Percentiles rank a stretch among this genome's conserved stretches.
Conservation (phyloP, 768 basidiomycete species). For the Hypholoma sublateritium region DNA sequence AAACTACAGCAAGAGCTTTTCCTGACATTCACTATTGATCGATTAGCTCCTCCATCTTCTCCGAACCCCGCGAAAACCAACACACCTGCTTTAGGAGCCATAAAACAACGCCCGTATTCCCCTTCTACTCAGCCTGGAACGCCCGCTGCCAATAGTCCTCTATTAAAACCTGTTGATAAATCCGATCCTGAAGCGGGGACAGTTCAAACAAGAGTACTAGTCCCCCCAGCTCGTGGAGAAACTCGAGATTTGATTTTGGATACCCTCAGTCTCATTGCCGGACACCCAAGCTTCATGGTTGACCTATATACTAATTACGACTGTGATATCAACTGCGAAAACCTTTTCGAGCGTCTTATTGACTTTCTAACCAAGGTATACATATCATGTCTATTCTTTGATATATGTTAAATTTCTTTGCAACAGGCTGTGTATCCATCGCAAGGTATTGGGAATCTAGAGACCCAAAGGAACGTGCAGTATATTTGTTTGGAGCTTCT, state of each 20-base stretch:
- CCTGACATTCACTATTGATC: constrained; percentile 90
- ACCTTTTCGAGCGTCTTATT: constrained; percentile 86
- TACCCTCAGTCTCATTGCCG: constrained; percentile 76
- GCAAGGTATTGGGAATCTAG: constrained; percentile 55
- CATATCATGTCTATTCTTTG: background rate
- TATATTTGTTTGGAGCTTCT: constrained; percentile 87
- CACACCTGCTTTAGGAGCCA: constrained; percentile 17
- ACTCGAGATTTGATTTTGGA: constrained; percentile 90
- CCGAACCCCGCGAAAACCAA: constrained; percentile 25
- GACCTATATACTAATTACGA: constrained; percentile 97
- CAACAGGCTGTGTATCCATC: constrained; percentile 77
- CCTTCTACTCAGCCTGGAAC: constrained; percentile 56
- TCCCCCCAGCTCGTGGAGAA: constrained; percentile 81
- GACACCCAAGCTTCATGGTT: constrained; percentile 90
- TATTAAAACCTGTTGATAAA: constrained; percentile 36
- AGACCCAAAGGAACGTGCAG: constrained; percentile 75
- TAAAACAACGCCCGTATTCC: constrained; percentile 34
- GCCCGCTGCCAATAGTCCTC: constrained; percentile 39
- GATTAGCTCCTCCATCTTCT: constrained; percentile 64
- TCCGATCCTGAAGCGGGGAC: constrained; percentile 39
- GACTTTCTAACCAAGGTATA: constrained; percentile 85
- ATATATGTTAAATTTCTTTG: constrained; percentile 4
- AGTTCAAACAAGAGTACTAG: constrained; percentile 55
- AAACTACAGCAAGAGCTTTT: constrained; percentile 96
- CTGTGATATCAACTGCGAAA: constrained; percentile 95